Evolutionary conservation across 1,284 basidiomycete species (phyloP).

Genomic region (Fistulina hepatica): DNA sequence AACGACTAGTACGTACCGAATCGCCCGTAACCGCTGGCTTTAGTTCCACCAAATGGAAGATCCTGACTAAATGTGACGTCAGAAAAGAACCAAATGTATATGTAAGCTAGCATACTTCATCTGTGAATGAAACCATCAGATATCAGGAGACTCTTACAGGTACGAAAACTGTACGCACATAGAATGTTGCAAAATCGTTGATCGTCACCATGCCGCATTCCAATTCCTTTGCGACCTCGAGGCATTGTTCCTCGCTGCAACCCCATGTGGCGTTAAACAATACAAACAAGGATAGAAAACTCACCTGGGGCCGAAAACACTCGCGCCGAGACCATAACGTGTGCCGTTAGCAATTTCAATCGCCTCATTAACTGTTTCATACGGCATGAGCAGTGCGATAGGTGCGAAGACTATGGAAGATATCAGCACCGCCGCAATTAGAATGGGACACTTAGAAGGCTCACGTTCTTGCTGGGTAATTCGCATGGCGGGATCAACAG

Average conservation of each 20-base stretch:
- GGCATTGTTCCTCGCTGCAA: slow-evolving; percentile 60
- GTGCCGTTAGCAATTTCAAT: slow-evolving; percentile 81
- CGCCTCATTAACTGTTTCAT: slow-evolving; percentile 72
- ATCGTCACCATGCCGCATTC: slow-evolving; percentile 96
- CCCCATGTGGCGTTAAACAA: too few species aligned
- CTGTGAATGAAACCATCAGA: slow-evolving; percentile 4
- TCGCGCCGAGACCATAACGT: slow-evolving; percentile 86
- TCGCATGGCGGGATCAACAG: slow-evolving; percentile 64
- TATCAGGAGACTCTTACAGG: neutral
- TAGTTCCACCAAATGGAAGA: slow-evolving; percentile 88
- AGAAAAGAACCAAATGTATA: slow-evolving; percentile 9
- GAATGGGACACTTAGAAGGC: slow-evolving; percentile 20
- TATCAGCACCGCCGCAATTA: slow-evolving; percentile 7
- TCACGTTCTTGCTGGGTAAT: slow-evolving; percentile 74
- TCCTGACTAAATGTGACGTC: slow-evolving; percentile 59
- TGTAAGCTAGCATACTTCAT: slow-evolving; percentile 13
- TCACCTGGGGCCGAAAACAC: slow-evolving; percentile 77
- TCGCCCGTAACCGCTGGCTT: slow-evolving; percentile 82
- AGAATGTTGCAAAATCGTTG: slow-evolving; percentile 92
- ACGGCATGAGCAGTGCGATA: slow-evolving; percentile 75
- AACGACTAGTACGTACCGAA: slow-evolving; percentile 44
- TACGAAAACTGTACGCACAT: slow-evolving; percentile 40
- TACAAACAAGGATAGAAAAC: too few species aligned
- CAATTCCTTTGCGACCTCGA: slow-evolving; percentile 67
- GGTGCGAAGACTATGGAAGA: slow-evolving; percentile 70